Evolutionary conservation across 2,329 filamentous ascomycete genomes (phyloP).

Genomic region (Ophiostoma ips): DNA sequence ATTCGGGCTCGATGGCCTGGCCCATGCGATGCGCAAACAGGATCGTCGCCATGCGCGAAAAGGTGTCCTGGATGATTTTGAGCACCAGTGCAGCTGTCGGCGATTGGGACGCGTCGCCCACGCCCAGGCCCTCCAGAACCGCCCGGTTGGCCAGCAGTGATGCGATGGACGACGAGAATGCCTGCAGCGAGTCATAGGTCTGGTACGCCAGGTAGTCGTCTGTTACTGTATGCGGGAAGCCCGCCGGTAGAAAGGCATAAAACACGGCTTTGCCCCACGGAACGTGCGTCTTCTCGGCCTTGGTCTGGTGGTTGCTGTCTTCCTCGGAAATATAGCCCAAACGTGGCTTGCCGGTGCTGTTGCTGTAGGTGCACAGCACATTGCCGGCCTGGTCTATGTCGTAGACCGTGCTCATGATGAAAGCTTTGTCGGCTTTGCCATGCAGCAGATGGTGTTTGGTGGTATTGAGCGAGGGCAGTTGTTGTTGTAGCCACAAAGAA

Average conservation of each 20-base stretch:
- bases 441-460: neutral
- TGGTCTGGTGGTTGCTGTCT: constrained; percentile 6
- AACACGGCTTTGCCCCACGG: constrained; percentile 30
- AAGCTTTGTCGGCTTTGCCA: neutral
- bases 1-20: constrained; percentile 74
- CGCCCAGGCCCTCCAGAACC: constrained; percentile 66
- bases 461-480: too few species aligned
- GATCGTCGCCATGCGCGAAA: constrained; percentile 72
- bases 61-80: constrained; percentile 68
- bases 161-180: constrained; percentile 71
- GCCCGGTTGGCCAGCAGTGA: constrained; percentile 68
- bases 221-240: constrained; percentile 79
- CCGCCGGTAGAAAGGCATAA: constrained; percentile 70
- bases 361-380: constrained; percentile 23
- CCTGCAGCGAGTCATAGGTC: constrained; percentile 62
- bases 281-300: constrained; percentile 21
- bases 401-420: constrained; percentile 20
- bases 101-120: constrained; percentile 65
- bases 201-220: constrained; percentile 68
- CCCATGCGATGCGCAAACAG: constrained; percentile 73
- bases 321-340: constrained; percentile 10
- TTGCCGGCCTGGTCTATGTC: constrained; percentile 26
- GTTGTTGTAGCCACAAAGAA: too few species aligned
- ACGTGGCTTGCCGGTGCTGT: neutral
- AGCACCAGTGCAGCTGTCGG: constrained; percentile 72